A percentile compares a stretch with the other conserved stretches of the same genome.
Conservation (phyloP, 345 rosid species). For the Iberis pinnata region DNA sequence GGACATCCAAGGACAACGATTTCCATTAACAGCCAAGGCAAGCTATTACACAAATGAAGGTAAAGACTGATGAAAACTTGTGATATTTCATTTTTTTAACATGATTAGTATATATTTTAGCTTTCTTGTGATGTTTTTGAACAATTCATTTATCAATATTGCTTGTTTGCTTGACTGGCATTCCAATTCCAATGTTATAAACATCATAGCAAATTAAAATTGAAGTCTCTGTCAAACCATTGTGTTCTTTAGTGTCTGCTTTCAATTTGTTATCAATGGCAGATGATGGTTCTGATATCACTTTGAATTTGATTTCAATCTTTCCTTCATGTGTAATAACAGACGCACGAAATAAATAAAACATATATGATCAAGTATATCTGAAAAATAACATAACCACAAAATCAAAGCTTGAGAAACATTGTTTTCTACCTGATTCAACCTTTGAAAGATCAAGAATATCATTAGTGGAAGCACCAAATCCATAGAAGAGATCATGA, state of each 20-base stretch:
- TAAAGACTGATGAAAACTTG: too few relatives aligned
- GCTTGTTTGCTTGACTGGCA: constrained; percentile 48
- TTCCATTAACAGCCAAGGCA: too few relatives aligned
- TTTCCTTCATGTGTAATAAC: constrained; percentile 91
- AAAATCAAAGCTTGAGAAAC: too few relatives aligned
- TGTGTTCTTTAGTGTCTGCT: constrained; percentile 34
- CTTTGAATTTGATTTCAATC: constrained; percentile 71
- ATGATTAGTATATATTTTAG: background rate
- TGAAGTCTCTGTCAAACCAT: constrained; percentile 37
- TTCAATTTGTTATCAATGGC: constrained; percentile 33
- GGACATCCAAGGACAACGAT: too few relatives aligned
- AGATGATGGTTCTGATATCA: constrained; percentile 56
- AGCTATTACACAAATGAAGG: too few relatives aligned
- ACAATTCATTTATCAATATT: background rate
- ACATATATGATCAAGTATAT: constrained; percentile 1
- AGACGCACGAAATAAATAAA: constrained; percentile 38
- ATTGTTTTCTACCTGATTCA: constrained; percentile 58
- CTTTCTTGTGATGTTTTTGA: constrained; percentile 1
- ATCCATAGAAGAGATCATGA: constrained; percentile 94
- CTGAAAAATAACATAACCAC: constrained; percentile 1
- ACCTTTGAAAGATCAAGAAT: constrained; percentile 98
- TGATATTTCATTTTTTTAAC: too few relatives aligned
- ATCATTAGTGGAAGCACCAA: constrained; percentile 84
- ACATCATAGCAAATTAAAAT: constrained; percentile 91
- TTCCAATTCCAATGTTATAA: constrained; percentile 89